Base-by-base conservation (phyloP, 331 rosid species). In the Arachis monticola region DNA sequence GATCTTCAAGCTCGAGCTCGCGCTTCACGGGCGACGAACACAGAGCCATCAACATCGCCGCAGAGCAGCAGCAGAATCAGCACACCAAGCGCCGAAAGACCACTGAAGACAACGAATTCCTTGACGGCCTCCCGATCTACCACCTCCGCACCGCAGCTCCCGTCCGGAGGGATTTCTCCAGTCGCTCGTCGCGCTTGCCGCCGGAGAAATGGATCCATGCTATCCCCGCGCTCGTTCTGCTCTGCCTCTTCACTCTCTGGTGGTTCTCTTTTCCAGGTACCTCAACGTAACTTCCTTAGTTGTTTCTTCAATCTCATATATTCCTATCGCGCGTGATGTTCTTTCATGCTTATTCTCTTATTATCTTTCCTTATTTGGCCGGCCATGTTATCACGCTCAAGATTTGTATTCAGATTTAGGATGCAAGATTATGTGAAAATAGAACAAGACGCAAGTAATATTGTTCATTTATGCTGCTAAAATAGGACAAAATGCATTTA, bases 241-340 rank as follows among this genome's bases (percentile, higher is more conserved):
- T 88, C 42, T 72, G 88, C 78, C 1, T 92, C 80, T 77, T 81
- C 66, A 61, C 80, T 38, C 89, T 88, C 73, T 88, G 88, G 88
- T 88, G 88, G 88, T 83, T 82, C 85, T 86, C 91, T 75, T 82
- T 41, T 74, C 84, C 88, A 74, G 93, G 96, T 88, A 53, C 41
- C 30, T 13, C 60, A 50, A 27, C 11, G 13, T 12, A 46, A 60
- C 45, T 60, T 56, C 8, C 38, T 10, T 10, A 42, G 14, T 8
- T 27, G 30, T 27, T 42, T 68, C 11, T 12, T 45, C 51, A 9
- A 7, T 70, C 40, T 64, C 61, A 12, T 46, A 27, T 27, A 27
- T 27, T 27, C 30, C 30, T 27, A 10, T 7, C 46, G 60, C 73
- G 8, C 8, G 3, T 17, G 51, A 10, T 51, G 8, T n/a, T 60